Evolutionary conservation across 1,139 yeast species (phyloP), one percentile per base, ranked within the genome.

Genomic region (Candida sp.): DNA sequence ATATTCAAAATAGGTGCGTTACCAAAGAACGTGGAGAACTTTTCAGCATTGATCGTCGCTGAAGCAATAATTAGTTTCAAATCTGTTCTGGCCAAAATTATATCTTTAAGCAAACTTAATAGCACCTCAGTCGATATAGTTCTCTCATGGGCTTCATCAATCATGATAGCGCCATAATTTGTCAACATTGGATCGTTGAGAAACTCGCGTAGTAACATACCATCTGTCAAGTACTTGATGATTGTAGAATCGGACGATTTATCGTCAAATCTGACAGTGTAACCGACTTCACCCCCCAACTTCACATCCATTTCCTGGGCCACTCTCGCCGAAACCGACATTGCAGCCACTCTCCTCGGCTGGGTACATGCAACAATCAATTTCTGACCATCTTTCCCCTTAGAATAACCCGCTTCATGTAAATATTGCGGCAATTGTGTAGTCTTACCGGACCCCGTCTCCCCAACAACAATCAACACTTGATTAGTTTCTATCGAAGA

Each of bases 71-170:
- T 66, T 4, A 93, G 58, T 53, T 82, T 82, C 46, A 95, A 67
- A 49, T 87, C 95, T 0, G 82, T 77, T 39, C 97, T 69, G 34
- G 74, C 71, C 12, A 70, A 66, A 3, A 81, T 66, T 4, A 91
- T 77, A 46, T 86, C 93, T 55, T 90, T 90, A 29, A 93, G 66
- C 33, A 93, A 70, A 4, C 96, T 95, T 41, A 93, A 68, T 19
- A 91, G 60, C n/a, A 93, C 81, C 63, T 93, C 99, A 0, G 98
- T 91, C n/a, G 88, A 84, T 23, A 91, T 66, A 0, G 98, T 91
- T 45, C 99, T 76, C 61, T 93, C 99, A 59, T 93, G 99, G 0
- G 99, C 98, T 65, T 93, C 99, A 64, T 93, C 99, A 51, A 93
- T 87, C 86, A 93, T 89, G 43, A 93, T 69, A 0, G 87, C 95